phyloP scores from a whole-genome alignment of 208 protist genomes.

The Crithidia sp. region DNA sequence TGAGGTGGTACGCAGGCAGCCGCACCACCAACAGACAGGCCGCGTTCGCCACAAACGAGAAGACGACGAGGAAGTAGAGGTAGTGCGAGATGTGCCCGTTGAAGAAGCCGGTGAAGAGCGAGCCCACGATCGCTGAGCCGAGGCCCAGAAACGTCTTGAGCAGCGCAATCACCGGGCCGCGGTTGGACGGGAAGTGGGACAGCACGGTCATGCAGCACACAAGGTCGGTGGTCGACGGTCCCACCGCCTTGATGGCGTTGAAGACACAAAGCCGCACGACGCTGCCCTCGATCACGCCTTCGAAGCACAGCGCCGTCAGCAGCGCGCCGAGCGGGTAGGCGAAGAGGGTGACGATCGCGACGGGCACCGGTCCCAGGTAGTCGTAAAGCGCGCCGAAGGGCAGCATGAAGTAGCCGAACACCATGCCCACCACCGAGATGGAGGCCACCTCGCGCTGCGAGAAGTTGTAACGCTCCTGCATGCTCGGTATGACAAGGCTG shows the following conservation, averaged over 20 bases:
- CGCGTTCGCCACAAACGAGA: slow-evolving; percentile 26
- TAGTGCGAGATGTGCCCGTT: slow-evolving; percentile 28
- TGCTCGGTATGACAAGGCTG: slow-evolving; percentile 43
- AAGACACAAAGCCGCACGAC: slow-evolving; percentile 33
- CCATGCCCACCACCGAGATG: slow-evolving; percentile 49
- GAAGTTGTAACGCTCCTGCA: slow-evolving; percentile 57
- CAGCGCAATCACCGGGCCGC: slow-evolving; percentile 49
- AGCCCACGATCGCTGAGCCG: slow-evolving; percentile 52
- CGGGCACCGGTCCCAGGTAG: slow-evolving; percentile 46
- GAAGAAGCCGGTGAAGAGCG: slow-evolving; percentile 41
- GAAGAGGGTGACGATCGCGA: slow-evolving; percentile 36
- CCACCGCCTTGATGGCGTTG: slow-evolving; percentile 35
- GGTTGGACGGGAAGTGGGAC: slow-evolving; percentile 52
- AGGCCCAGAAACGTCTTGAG: slow-evolving; percentile 69
- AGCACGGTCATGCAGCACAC: slow-evolving; percentile 48
- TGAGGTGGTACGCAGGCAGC: slow-evolving; percentile 59
- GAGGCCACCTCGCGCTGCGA: slow-evolving; percentile 56
- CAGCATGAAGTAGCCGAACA: slow-evolving; percentile 42
- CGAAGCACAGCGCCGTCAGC: slow-evolving; percentile 48
- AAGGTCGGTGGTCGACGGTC: slow-evolving; percentile 42
- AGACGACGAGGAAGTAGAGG: slow-evolving; percentile 22
- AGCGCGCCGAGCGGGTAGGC: slow-evolving; percentile 34
- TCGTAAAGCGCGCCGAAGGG: slow-evolving; percentile 57
- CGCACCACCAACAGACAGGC: slow-evolving; percentile 45
- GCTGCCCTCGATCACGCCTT: slow-evolving; percentile 38